Evolutionary conservation across 352 stramenopile species (phyloP), one percentile per base, ranked within the genome.

Genomic region (Phytopythium montanum): DNA sequence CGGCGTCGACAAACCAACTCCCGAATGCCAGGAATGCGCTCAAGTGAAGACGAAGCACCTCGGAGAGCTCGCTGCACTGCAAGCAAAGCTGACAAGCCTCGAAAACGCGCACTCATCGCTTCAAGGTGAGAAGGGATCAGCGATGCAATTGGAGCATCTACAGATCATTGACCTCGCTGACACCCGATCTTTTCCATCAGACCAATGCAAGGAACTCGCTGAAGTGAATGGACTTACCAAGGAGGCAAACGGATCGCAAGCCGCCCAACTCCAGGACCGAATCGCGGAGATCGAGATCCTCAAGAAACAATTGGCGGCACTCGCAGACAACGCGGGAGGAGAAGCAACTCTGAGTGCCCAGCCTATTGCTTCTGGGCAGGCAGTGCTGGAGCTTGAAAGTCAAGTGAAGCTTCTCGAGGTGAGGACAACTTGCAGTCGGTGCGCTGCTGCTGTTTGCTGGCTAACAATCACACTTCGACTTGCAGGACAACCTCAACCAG

Each of bases 341-440:
- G 39, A 25, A 28, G 49, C 16, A 12, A 5, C 19, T 28, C n/a
- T 28, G 41, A 28, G 21, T 3, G 25, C 13, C 2, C 25, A 25
- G 12, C 8, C 21, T n/a, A n/a, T n/a, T 12, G 23, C 49, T 54
- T n/a, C 23, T 58, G 13, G 23, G 26, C 34, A 64, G 50, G 39
- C 38, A 42, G 44, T 36, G 19, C 7, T 19, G 42, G 34, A 33
- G 34, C 60, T 59, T 42, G 33, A 50, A 49, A 42, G 23, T 48
- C 33, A 72, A 66, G 42, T 90, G 44, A 88, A 90, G 56, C 56
- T 84, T 12, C 64, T 92, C n/a, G 80, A 88, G 78, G 82, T 90
- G 72, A 44, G 59, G 42, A 9, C 58, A 19, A 14, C 13, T 25
- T 28, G 8, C n/a, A 16, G 2, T 26, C 3, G n/a, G n/a, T 23